A percentile compares a stretch with the other conserved stretches of the same genome.
phyloP scores from a whole-genome alignment of 1,139 yeast species.

The Magnusiomyces suaveolens region DNA sequence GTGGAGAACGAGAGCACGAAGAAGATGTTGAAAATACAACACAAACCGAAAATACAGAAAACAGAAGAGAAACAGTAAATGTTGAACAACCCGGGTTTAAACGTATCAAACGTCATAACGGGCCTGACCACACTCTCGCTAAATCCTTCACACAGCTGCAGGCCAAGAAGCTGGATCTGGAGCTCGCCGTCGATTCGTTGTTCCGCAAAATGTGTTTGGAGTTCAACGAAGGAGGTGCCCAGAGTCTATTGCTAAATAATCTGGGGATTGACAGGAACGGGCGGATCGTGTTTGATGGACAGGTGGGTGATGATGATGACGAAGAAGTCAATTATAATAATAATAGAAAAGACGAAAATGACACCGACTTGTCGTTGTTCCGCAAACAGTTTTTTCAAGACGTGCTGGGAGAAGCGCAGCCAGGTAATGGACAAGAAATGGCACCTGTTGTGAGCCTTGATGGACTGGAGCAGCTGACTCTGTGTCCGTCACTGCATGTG shows the following conservation, averaged over 20 bases:
- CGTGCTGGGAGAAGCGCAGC: not conserved
- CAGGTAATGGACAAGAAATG: too few relatives aligned
- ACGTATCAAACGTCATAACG: conserved; percentile 18
- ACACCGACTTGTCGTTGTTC: not conserved
- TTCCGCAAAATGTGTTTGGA: conserved; percentile 84
- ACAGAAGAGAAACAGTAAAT: too few relatives aligned
- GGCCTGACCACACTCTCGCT: conserved; percentile 41
- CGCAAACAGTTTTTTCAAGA: not conserved
- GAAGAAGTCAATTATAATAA: too few relatives aligned
- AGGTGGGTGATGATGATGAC: conserved; percentile 23
- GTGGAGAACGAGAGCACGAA: conserved; percentile 24
- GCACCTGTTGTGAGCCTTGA: not conserved
- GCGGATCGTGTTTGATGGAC: conserved; percentile 52
- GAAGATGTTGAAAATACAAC: too few relatives aligned
- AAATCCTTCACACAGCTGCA: conserved; percentile 47
- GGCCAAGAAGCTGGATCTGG: conserved; percentile 65
- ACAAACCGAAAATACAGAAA: too few relatives aligned
- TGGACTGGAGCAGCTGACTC: conserved; percentile 31
- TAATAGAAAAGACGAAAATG: not conserved
- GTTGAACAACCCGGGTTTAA: too few relatives aligned
- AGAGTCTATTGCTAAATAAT: conserved; percentile 66
- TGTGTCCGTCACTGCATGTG: conserved; percentile 57
- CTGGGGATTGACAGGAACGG: conserved; percentile 50
- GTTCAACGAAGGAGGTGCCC: conserved; percentile 94
- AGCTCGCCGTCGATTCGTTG: conserved; percentile 73